Conservation (phyloP, 345 rosid species). For the Triadica sebifera region DNA sequence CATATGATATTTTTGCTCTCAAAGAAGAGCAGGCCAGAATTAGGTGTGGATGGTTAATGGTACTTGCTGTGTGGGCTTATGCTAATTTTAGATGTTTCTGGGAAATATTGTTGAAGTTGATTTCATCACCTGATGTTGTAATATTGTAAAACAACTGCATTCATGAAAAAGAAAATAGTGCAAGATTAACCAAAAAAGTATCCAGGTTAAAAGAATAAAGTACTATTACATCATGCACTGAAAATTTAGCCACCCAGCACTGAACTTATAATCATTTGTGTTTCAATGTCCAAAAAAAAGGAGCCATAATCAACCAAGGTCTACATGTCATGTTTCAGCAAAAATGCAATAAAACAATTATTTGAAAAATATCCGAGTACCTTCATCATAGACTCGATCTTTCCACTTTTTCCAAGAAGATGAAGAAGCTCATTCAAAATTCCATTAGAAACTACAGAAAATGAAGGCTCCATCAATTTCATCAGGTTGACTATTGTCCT, state of each 20-base stretch:
- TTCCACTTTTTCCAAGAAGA: slow-evolving; percentile 82
- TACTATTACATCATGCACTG: too few species aligned
- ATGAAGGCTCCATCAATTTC: slow-evolving; percentile 68
- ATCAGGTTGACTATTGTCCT: slow-evolving; percentile 47
- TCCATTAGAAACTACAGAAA: slow-evolving; percentile 56
- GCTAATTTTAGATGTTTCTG: too few species aligned
- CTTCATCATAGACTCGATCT: slow-evolving; percentile 78
- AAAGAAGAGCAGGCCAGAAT: too few species aligned
- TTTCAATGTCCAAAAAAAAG: too few species aligned
- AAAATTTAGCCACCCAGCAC: too few species aligned
- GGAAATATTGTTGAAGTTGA: slow-evolving; percentile 56
- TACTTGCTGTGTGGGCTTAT: too few species aligned
- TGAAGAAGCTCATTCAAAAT: slow-evolving; percentile 72
- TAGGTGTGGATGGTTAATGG: too few species aligned
- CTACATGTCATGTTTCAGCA: background rate
- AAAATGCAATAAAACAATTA: background rate
- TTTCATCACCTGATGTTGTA: slow-evolving; percentile 52
- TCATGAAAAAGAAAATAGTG: background rate
- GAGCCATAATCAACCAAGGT: too few species aligned
- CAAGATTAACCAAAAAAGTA: slow-evolving; percentile 22
- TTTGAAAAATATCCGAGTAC: slow-evolving; percentile 28
- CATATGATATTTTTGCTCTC: too few species aligned
- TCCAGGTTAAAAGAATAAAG: too few species aligned
- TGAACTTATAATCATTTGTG: too few species aligned
- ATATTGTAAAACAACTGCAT: slow-evolving; percentile 77